These are phyloP conservation scores for Leptographium procerum DNA, from an alignment of 2,329 filamentous ascomycete genomes.

Conservation along the genomic window DNA sequence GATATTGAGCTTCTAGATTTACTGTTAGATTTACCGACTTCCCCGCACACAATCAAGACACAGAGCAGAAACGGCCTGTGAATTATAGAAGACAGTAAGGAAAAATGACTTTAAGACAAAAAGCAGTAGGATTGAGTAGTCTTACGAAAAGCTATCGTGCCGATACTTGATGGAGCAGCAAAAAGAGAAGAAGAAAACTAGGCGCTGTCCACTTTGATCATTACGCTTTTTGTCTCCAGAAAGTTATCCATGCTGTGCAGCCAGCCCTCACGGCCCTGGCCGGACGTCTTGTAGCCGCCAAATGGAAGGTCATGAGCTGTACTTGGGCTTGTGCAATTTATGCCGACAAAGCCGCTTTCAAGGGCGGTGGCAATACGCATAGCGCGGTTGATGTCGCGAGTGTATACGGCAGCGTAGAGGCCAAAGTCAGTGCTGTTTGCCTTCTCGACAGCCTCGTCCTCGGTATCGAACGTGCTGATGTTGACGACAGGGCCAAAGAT, in stretches of 20 bases:
- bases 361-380: conserved; percentile 30
- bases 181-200: background rate
- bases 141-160: too few species aligned
- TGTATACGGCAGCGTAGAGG: conserved; percentile 40
- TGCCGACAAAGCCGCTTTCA: conserved; percentile 43
- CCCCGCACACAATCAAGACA: too few species aligned
- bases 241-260: conserved; percentile 23
- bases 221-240: conserved; percentile 18
- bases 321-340: conserved; percentile 31
- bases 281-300: conserved; percentile 28
- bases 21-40: too few species aligned
- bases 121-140: too few species aligned
- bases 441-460: conserved; percentile 34
- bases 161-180: too few species aligned
- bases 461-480: conserved; percentile 37
- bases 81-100: background rate
- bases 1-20: too few species aligned
- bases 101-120: background rate
- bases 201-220: conserved; percentile 13
- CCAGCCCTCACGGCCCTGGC: conserved; percentile 23
- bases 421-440: conserved; percentile 44
- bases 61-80: too few species aligned
- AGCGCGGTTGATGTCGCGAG: conserved; percentile 30
- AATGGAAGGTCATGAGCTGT: conserved; percentile 24
- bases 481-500: conserved; percentile 43